Conservation (phyloP, 2,329 filamentous ascomycete genomes). For the Botrytis aclada region DNA sequence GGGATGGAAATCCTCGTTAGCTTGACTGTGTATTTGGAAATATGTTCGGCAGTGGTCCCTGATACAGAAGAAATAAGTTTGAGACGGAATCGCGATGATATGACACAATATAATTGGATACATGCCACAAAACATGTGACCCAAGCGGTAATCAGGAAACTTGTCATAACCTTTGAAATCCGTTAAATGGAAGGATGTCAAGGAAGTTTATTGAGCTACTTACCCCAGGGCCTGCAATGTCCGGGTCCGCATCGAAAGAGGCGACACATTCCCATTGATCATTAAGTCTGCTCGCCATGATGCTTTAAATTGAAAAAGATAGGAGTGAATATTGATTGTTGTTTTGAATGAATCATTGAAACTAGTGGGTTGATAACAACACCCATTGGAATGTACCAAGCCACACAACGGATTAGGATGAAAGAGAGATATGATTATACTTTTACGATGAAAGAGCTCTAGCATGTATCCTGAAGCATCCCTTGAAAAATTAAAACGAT, state of each 20-base stretch:
- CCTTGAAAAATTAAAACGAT: background rate
- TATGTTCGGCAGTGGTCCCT: constrained; percentile 9
- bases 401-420: background rate
- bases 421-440: background rate
- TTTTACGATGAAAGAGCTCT: background rate
- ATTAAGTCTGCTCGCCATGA: background rate
- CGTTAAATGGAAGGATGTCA: background rate
- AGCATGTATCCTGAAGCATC: background rate
- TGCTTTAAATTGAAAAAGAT: background rate
- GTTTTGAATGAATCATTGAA: background rate
- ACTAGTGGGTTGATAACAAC: background rate
- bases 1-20: background rate
- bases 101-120: constrained; percentile 20
- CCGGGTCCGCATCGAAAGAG: constrained; percentile 20
- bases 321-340: background rate
- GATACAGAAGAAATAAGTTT: background rate
- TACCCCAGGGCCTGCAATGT: constrained; percentile 23
- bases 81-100: constrained; percentile 6
- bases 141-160: constrained; percentile 22
- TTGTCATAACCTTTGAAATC: constrained; percentile 19
- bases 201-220: background rate
- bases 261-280: constrained; percentile 13
- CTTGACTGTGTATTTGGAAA: constrained; percentile 10
- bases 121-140: constrained; percentile 22
- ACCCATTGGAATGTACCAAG: constrained; percentile 6